Base-by-base conservation (phyloP, 2,329 filamentous ascomycete genomes). In the Botryotinia globosa region DNA sequence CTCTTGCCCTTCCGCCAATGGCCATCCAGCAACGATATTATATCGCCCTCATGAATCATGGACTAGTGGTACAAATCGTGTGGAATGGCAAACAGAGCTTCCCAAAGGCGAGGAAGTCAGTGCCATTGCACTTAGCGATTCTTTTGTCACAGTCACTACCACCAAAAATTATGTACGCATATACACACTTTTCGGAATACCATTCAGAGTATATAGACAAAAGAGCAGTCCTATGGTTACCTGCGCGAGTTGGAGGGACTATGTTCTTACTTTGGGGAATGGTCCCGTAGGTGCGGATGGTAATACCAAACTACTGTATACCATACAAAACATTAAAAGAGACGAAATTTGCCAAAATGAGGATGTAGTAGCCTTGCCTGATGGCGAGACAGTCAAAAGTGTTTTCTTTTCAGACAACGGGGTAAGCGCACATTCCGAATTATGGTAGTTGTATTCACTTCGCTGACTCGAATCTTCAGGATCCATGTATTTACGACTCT, bases 1-100 rank as follows among this genome's bases (percentile, higher is more conserved):
- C 80, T 92, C 94, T 1, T 95, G 92, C 74, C 92, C 91, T 34
- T 89, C 93, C 1, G 86, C 85, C 14, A 87, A 89, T 45, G 85
- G 90, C 73, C 77, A 81, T 16, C 90, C 92, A 3, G 93, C 95
- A 6, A 91, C 90, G 45, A 89, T 99, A n/a, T 98, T 97, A 82
- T 99, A 98, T 82, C 89, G 96, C 10, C 96, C 97, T 0, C 96
- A 99, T 80, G 95, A 99, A 83, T 97, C 93, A 1, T 99, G 96
- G 96, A 72, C 70, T 2, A 88, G 93, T 65, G 88, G 96, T 67
- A 98, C 94, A 3, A 88, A 93, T 67, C 88, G 96, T 69, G 89
- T 90, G 32, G 96, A 99, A 82, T 98, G 95, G 94, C 90, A 93
- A 67, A 97, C 92, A 0, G 87, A 92, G 75, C 83, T 99, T n/a